Base-by-base conservation (phyloP, 2,329 filamentous ascomycete genomes). In the Sclerotinia spermophila region DNA sequence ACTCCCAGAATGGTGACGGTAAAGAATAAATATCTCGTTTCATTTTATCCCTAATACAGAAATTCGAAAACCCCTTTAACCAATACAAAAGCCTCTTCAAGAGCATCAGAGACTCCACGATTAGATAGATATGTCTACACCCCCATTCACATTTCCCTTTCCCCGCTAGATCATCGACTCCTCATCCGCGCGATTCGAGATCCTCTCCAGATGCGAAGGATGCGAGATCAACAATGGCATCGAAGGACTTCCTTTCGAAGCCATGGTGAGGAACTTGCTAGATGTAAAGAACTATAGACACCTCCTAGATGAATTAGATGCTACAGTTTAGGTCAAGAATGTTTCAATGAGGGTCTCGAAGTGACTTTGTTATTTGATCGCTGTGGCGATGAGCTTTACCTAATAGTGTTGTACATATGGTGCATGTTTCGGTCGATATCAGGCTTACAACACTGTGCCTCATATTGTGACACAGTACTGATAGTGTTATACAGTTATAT, bases 51-150 rank as follows among this genome's bases (percentile, higher is more conserved):
- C n/a, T n/a, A n/a, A n/a, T n/a, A n/a, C n/a, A n/a, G n/a, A n/a
- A n/a, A n/a, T n/a, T n/a, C n/a, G n/a, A n/a, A n/a, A n/a, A n/a
- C n/a, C n/a, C n/a, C n/a, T n/a, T n/a, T n/a, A n/a, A n/a, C n/a
- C n/a, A n/a, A n/a, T n/a, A n/a, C n/a, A n/a, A n/a, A n/a, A n/a
- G n/a, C n/a, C n/a, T n/a, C n/a, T n/a, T n/a, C n/a, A n/a, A n/a
- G n/a, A n/a, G n/a, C n/a, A n/a, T n/a, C n/a, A n/a, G n/a, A n/a
- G n/a, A n/a, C n/a, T n/a, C n/a, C n/a, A n/a, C n/a, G n/a, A n/a
- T n/a, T n/a, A n/a, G n/a, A n/a, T 71, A 15, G 69, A 82, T 13
- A 86, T 82, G 67, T 82, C 84, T 1, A 83, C 81, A 72, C 84
- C 84, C 6, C 83, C 83, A 38, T 84, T 81, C 44, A 79, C 77